These are phyloP conservation scores for Trypanosoma boissoni DNA, from an alignment of 208 protist species.

Conservation along the genomic window DNA sequence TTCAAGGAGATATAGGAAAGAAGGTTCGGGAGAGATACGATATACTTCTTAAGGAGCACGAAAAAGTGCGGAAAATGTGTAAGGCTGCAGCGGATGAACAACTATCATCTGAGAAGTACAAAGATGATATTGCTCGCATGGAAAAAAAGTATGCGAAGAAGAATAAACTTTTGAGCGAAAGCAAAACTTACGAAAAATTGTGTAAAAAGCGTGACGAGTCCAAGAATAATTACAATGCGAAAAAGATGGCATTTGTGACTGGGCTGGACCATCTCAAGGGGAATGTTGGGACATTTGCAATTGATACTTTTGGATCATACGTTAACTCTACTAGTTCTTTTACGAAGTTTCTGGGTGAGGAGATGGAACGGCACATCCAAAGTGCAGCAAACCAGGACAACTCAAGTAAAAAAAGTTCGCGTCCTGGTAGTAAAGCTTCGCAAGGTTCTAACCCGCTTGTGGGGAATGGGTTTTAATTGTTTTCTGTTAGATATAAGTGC, in stretches of 20 bases:
- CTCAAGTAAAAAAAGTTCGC: too few relatives aligned
- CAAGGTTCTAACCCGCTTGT: too few relatives aligned
- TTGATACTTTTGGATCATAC: conserved; percentile 51
- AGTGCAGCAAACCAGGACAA: too few relatives aligned
- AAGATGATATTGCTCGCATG: conserved; percentile 41
- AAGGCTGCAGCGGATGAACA: conserved; percentile 33
- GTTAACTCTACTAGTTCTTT: conserved; percentile 40
- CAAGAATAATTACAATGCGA: conserved; percentile 34
- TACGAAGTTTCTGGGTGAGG: conserved; percentile 44
- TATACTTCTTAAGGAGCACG: conserved; percentile 31
- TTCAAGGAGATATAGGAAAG: conserved; percentile 51
- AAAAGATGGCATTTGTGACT: conserved; percentile 27
- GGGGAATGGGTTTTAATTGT: too few relatives aligned
- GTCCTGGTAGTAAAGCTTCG: too few relatives aligned
- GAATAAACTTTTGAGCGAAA: conserved; percentile 49
- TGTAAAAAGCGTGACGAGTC: conserved; percentile 39
- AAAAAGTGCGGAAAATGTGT: conserved; percentile 37
- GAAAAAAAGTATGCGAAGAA: conserved; percentile 75
- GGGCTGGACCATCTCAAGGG: conserved; percentile 33
- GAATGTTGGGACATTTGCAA: conserved; percentile 21
- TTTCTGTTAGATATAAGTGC: too few relatives aligned
- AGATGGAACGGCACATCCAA: conserved; percentile 47
- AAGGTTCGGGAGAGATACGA: conserved; percentile 30
- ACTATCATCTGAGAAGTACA: conserved; percentile 53
- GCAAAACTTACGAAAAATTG: conserved; percentile 46